Conservation (phyloP, 176 grass and related monocot genomes). For the barley (Hordeum vulgare) region DNA sequence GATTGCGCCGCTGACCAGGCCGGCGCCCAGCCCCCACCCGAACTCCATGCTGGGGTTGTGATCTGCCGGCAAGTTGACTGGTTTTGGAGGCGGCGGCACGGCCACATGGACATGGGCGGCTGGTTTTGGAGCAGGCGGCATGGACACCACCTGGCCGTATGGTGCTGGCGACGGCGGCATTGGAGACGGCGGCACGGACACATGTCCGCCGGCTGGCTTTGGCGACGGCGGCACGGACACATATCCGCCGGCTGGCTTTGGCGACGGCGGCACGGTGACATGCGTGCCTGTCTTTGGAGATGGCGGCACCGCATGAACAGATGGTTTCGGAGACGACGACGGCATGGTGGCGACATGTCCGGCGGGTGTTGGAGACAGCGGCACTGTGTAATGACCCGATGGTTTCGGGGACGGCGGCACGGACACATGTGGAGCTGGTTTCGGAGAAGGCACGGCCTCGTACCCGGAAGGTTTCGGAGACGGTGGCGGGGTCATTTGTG, state of each 20-base stretch:
- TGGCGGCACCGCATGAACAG: neutral
- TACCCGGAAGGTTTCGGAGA: neutral
- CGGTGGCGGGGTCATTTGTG: neutral
- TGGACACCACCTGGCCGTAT: neutral
- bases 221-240: neutral
- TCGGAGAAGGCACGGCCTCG: neutral
- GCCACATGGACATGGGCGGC: neutral
- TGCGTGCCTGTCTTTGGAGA: neutral
- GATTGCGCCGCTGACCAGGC: constrained; percentile 61
- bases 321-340: neutral
- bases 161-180: neutral
- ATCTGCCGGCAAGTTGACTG: neutral
- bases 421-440: neutral
- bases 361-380: neutral
- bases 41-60: constrained; percentile 33
- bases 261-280: neutral
- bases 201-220: neutral
- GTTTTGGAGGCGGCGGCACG: neutral
- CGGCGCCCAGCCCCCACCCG: constrained; percentile 50
- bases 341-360: neutral
- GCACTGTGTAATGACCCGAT: neutral
- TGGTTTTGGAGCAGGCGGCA: neutral
- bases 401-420: neutral
- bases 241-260: neutral
- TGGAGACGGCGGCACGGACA: neutral